A percentile compares a stretch with the other conserved stretches of the same genome.
phyloP scores from a whole-genome alignment of 2,329 filamentous ascomycete genomes.

The Aspergillus ochraceoroseus region DNA sequence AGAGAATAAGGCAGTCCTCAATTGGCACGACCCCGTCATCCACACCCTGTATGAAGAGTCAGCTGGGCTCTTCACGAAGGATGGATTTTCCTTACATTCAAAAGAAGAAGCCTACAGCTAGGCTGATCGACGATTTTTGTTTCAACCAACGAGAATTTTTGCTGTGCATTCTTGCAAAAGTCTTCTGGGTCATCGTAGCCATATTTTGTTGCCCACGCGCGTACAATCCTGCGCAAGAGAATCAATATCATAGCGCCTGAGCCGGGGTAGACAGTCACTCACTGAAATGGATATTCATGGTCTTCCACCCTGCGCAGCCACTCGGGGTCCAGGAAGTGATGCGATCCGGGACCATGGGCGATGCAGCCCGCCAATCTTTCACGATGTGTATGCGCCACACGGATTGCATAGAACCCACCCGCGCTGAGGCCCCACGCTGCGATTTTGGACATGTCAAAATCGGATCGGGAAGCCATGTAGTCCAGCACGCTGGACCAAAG shows the following conservation, averaged over 20 bases:
- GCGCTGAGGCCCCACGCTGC: conserved; percentile 61
- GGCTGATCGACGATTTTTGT: conserved; percentile 54
- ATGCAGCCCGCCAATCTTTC: conserved; percentile 52
- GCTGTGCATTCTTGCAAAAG: conserved; percentile 52
- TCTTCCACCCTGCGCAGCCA: conserved; percentile 61
- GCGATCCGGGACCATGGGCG: conserved; percentile 60
- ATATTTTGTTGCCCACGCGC: conserved; percentile 58
- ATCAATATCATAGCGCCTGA: not conserved
- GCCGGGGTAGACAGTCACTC: no score
- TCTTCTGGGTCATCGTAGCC: conserved; percentile 56
- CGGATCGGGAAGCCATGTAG: conserved; percentile 51
- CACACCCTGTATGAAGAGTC: conserved; percentile 47
- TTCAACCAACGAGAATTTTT: conserved; percentile 60
- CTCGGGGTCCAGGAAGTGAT: conserved; percentile 56
- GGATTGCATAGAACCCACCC: conserved; percentile 64
- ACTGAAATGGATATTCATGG: conserved; percentile 62
- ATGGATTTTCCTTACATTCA: conserved; percentile 49
- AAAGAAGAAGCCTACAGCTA: conserved; percentile 54
- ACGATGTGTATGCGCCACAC: conserved; percentile 63
- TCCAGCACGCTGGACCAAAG: conserved; percentile 59
- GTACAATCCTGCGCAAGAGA: conserved; percentile 40
- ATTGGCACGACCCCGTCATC: conserved; percentile 63
- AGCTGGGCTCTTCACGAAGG: not conserved
- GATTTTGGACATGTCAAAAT: conserved; percentile 55
- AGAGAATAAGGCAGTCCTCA: conserved; percentile 61